Conservation (phyloP, 441 rosid genomes). For the Monsonia emarginata region DNA sequence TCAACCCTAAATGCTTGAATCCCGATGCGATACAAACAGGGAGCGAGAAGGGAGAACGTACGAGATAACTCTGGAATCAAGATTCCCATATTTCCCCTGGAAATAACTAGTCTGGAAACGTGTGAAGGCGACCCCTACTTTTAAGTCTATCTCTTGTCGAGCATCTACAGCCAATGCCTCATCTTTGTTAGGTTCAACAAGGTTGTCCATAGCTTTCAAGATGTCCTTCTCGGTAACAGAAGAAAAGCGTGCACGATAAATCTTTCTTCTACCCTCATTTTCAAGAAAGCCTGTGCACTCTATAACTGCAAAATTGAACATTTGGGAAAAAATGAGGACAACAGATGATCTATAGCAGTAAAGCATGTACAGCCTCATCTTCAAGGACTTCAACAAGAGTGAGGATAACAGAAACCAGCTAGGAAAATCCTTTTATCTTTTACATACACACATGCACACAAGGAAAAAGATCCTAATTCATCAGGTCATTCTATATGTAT, state of each 20-base stretch:
- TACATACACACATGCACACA: too few species aligned
- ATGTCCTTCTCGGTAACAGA: constrained; percentile 87
- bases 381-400: background rate
- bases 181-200: constrained; percentile 64
- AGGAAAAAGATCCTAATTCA: background rate
- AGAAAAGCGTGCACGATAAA: constrained; percentile 82
- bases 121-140: constrained; percentile 95
- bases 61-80: constrained; percentile 94
- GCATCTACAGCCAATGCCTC: constrained; percentile 96
- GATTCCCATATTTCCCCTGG: constrained; percentile 90
- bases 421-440: background rate
- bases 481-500: background rate
- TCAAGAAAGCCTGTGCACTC: constrained; percentile 58
- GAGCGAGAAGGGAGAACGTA: constrained; percentile 35
- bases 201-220: constrained; percentile 71
- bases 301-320: constrained; percentile 40
- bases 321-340: background rate
- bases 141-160: constrained; percentile 93
- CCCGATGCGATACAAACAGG: too few species aligned
- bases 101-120: constrained; percentile 82
- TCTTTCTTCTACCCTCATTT: constrained; percentile 46
- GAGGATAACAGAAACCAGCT: background rate
- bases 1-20: too few species aligned
- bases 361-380: background rate
- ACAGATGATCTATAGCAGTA: background rate